Evolutionary conservation across 2,329 filamentous ascomycete genomes (phyloP), one percentile per base, ranked within the genome.

Genomic region (Hypoxylon sp.): DNA sequence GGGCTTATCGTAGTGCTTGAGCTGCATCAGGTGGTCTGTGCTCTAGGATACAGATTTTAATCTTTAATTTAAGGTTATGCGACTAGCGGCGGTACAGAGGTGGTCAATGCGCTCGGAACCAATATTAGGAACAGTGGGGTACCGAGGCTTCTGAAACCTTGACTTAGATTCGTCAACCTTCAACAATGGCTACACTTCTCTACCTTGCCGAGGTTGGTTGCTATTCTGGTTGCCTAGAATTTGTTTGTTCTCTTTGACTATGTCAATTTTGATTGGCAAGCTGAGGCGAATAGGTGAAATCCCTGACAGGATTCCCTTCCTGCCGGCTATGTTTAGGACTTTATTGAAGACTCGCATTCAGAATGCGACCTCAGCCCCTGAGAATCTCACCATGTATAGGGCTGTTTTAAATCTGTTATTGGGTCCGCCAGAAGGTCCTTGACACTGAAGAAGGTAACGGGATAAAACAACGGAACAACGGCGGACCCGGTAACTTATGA

Each of bases 1-100:
- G 60, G 64, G 65, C 62, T 68, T 68, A 70, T 70, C 68, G 56
- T 53, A 0, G 17, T 44, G 7, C 3, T 21, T n/a, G 2, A 5
- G 39, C 0, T 10, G 39, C 11, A 7, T 4, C n/a, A 35, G 10
- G 37, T 60, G 57, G 48, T 60, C 57, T 37, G 57, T 60, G 57
- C 57, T 24, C n/a, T 6, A 13, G 7, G 13, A n/a, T 29, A 27
- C 2, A 11, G 13, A 13, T 13, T 37, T 37, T 37, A 5, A 37
- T 13, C 32, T 37, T 15, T 29, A 48, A 29, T 24, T 50, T 52
- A 32, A 29, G 32, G 32, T 37, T 37, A 37, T 10, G 17, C 15
- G 15, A n/a, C 6, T 8, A 44, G 39, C 1, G 7, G 39, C 17
- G 39, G 39, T 17, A 44, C 11, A 10, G 19, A 7, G 7, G 39